Evolutionary conservation across 441 rosid species (phyloP), one percentile per base, ranked within the genome.

Genomic region (Heliophila coronopifolia): DNA sequence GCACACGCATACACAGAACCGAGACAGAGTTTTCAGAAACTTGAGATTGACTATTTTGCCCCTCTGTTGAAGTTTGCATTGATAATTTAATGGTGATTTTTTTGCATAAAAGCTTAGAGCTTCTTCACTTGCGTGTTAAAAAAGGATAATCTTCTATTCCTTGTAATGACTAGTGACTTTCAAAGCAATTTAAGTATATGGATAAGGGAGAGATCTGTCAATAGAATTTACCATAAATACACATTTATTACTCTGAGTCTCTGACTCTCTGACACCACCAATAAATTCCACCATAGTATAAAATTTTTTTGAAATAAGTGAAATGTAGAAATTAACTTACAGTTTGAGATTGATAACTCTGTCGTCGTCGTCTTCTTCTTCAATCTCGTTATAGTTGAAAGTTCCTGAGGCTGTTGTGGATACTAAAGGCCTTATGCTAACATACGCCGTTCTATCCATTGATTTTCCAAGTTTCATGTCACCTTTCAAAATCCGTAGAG

Each of bases 341-440:
- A 79, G 82, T 56, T 78, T 83, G 4, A 89, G 74, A 61, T 86
- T 79, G 73, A 83, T 63, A 32, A 81, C 57, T 61, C 73, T 69
- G 13, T 73, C 69, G 15, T 37, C 31, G 44, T n/a, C n/a, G n/a
- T n/a, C n/a, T n/a, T 64, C 77, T 40, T 60, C 70, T 61, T 54
- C 44, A 54, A 34, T 66, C 43, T 36, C 57, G 54, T 16, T 61
- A 34, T 56, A 17, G 51, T 34, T 33, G 65, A 30, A 66, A 17
- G 45, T 39, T 36, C 19, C 31, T 12, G 28, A 64, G 73, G 58
- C 6, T 7, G 50, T 58, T 40, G 42, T 43, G 40, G 15, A 33
- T 24, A 58, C 26, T 13, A 20, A 39, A 9, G 27, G 50, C 50
- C 30, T 49, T 7, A n/a, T 41, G 20, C 16, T 31, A 58, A 1